phyloP scores from a whole-genome alignment of 2,329 filamentous ascomycete species.

The Colletotrichum orbiculare region DNA sequence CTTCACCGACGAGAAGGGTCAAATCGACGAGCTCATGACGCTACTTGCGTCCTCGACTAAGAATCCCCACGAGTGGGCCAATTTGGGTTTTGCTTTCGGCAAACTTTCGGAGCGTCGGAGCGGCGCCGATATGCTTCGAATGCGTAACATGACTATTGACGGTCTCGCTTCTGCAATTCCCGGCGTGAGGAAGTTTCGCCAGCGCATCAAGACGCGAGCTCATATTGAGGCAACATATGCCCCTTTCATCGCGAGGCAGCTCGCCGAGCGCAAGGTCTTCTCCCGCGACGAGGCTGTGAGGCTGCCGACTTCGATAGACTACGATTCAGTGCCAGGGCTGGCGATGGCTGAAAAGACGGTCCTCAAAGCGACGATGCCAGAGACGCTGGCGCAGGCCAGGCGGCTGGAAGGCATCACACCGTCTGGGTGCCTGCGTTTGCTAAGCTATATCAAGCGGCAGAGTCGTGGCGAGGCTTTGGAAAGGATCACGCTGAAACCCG shows the following conservation, averaged over 20 bases:
- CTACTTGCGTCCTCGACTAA: constrained; percentile 69
- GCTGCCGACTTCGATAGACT: constrained; percentile 81
- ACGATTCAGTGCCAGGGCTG: constrained; percentile 77
- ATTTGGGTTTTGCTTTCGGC: constrained; percentile 75
- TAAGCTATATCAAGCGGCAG: constrained; percentile 67
- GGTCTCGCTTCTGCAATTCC: constrained; percentile 69
- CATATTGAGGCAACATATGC: constrained; percentile 87
- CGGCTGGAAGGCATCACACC: constrained; percentile 84
- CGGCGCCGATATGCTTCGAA: constrained; percentile 82
- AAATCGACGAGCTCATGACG: constrained; percentile 74
- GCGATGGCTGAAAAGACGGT: constrained; percentile 82
- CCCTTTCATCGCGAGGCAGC: constrained; percentile 84
- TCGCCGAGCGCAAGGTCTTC: constrained; percentile 73
- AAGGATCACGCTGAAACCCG: not conserved
- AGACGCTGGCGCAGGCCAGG: constrained; percentile 88
- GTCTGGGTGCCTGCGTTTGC: constrained; percentile 67
- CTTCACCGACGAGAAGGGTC: constrained; percentile 72
- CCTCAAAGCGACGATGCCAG: constrained; percentile 77
- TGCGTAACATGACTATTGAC: constrained; percentile 69
- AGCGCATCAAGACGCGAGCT: constrained; percentile 74
- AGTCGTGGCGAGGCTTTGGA: constrained; percentile 21
- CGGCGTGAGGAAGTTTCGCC: constrained; percentile 63
- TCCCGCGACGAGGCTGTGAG: constrained; percentile 79
- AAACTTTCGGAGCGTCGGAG: constrained; percentile 63
- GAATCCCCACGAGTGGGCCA: constrained; percentile 73